phyloP scores from a whole-genome alignment of 176 grass and related monocot genomes.

The Zoysia japonica region DNA sequence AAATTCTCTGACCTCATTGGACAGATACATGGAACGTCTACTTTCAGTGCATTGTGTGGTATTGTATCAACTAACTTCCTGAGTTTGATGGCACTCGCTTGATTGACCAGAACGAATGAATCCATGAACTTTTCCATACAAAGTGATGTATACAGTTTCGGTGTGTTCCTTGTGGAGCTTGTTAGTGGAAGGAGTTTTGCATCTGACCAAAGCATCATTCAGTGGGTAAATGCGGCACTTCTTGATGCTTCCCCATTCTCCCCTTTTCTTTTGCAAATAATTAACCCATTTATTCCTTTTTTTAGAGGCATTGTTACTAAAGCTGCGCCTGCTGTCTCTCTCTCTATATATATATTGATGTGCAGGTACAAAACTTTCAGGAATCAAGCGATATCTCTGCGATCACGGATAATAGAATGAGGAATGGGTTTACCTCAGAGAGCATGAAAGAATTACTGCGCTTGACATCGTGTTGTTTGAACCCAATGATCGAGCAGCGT shows the following conservation, averaged over 20 bases:
- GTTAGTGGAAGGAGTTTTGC: constrained; percentile 57
- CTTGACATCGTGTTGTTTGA: constrained; percentile 74
- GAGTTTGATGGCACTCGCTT: constrained; percentile 30
- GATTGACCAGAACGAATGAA: constrained; percentile 59
- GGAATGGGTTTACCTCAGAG: constrained; percentile 57
- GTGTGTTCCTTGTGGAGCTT: constrained; percentile 89
- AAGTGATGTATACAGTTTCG: constrained; percentile 93
- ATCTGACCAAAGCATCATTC: constrained; percentile 69
- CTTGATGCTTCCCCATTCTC: not conserved
- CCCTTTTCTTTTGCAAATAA: not conserved
- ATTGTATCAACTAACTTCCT: not conserved
- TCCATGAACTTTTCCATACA: constrained; percentile 61
- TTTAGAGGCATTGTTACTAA: not conserved
- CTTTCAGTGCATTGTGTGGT: not conserved
- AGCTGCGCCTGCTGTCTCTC: not conserved
- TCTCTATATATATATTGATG: constrained; percentile 10
- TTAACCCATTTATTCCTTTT: not conserved
- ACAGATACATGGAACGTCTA: not conserved
- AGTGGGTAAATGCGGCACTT: constrained; percentile 56
- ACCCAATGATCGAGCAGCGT: constrained; percentile 48
- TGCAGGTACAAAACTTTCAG: constrained; percentile 66
- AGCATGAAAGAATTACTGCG: constrained; percentile 74
- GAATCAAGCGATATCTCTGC: constrained; percentile 50
- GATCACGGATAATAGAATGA: constrained; percentile 66
- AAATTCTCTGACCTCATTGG: constrained; percentile 1